These are phyloP conservation scores for Albizia julibrissin DNA, from an alignment of 306 rosid species.

Conservation along the genomic window DNA sequence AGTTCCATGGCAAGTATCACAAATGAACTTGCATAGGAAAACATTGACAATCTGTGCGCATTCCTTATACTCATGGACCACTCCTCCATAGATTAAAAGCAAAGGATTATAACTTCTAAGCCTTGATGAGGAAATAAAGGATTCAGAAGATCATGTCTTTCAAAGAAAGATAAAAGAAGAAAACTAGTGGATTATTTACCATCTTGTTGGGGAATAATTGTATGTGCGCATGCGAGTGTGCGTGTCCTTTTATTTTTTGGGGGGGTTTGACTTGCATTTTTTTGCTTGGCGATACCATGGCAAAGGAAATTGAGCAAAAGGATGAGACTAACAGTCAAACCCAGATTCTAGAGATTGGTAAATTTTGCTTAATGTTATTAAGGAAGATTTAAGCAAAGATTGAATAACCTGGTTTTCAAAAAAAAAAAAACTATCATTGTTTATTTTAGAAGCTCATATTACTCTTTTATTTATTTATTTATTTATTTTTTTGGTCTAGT, in stretches of 20 bases:
- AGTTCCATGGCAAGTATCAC: neutral
- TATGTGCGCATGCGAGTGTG: too few relatives aligned
- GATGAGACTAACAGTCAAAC: neutral
- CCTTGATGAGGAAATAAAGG: neutral
- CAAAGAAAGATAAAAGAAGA: neutral
- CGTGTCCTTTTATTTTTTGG: too few relatives aligned
- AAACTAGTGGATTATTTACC: neutral
- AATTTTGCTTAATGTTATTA: neutral
- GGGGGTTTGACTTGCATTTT: neutral
- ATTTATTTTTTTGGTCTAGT: neutral
- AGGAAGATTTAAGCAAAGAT: neutral
- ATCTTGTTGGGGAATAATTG: neutral
- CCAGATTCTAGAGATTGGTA: neutral
- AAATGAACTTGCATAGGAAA: neutral
- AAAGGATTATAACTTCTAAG: neutral
- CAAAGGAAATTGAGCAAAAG: constrained; percentile 10
- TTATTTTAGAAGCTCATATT: constrained; percentile 1
- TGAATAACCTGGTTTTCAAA: neutral
- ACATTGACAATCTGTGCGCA: neutral
- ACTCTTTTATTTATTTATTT: too few relatives aligned
- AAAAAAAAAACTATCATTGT: neutral
- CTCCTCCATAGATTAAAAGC: neutral
- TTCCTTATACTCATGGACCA: neutral
- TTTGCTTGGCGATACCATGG: constrained; percentile 7
- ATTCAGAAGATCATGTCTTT: neutral